Evolutionary conservation across 1,139 yeast genomes (phyloP).

Genomic region (Debaryomycetaceae sp.): DNA sequence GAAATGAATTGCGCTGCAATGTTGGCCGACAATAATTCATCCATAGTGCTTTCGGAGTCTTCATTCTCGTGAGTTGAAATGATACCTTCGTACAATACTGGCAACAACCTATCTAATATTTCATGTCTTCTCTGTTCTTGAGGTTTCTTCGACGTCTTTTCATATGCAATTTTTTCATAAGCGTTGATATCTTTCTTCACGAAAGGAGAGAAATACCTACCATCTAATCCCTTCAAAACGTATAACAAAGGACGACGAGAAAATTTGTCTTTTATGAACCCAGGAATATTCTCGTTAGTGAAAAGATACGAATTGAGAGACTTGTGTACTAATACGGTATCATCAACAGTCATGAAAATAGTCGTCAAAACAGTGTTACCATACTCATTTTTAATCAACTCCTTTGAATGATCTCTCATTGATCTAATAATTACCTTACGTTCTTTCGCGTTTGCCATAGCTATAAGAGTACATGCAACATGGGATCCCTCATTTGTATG

Average conservation of each 20-base stretch:
- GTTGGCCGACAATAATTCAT: slow-evolving; percentile 55
- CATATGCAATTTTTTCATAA: slow-evolving; percentile 62
- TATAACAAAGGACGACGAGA: slow-evolving; percentile 89
- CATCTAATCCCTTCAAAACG: slow-evolving; percentile 73
- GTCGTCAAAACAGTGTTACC: slow-evolving; percentile 83
- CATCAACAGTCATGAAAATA: slow-evolving; percentile 85
- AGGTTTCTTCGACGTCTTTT: slow-evolving; percentile 81
- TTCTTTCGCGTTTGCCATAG: slow-evolving; percentile 88
- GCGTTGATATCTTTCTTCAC: slow-evolving; percentile 56
- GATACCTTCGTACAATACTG: slow-evolving; percentile 58
- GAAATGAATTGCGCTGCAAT: slow-evolving; percentile 81
- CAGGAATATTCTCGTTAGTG: slow-evolving; percentile 51
- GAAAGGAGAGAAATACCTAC: slow-evolving; percentile 76
- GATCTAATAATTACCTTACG: slow-evolving; percentile 73
- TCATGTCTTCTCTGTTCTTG: slow-evolving; percentile 73
- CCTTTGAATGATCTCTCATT: slow-evolving; percentile 69
- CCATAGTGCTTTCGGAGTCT: slow-evolving; percentile 21
- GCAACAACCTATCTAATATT: slow-evolving; percentile 62
- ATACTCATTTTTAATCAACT: slow-evolving; percentile 76
- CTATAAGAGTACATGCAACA: slow-evolving; percentile 77
- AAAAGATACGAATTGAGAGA: slow-evolving; percentile 62
- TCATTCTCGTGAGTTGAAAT: slow-evolving; percentile 35
- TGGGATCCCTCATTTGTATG: slow-evolving; percentile 94
- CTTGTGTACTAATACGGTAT: slow-evolving; percentile 78
- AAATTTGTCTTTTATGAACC: slow-evolving; percentile 64